Conservation (phyloP, 2,329 filamentous ascomycete genomes). For the Diaporthe nobilis region DNA sequence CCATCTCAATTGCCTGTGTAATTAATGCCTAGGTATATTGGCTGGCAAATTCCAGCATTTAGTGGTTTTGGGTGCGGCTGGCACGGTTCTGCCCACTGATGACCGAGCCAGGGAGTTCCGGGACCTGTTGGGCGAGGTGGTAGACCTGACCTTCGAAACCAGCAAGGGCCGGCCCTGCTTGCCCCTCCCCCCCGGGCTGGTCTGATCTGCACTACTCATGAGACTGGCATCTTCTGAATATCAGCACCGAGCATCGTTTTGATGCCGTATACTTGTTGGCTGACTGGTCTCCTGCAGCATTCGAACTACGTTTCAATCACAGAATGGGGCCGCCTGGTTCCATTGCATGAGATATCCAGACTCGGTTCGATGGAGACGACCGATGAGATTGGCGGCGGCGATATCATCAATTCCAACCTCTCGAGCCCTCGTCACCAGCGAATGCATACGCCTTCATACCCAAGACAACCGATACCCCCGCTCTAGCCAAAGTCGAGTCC, state of each 20-base stretch:
- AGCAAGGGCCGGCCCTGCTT: constrained; percentile 39
- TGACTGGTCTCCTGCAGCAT: constrained; percentile 21
- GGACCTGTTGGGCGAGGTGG: constrained; percentile 11
- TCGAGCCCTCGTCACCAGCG: constrained; percentile 24
- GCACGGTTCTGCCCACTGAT: constrained; percentile 2
- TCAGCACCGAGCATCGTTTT: constrained; percentile 31
- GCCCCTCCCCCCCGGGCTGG: constrained; percentile 31
- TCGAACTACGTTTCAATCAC: constrained; percentile 26
- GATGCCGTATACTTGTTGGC: constrained; percentile 21
- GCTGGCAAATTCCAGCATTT: constrained; percentile 11
- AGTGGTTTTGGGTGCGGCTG: neutral
- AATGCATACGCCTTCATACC: constrained; percentile 12
- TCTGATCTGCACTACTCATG: constrained; percentile 35
- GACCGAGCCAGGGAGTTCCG: constrained; percentile 17
- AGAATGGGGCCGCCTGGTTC: constrained; percentile 38
- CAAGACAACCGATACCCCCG: constrained; percentile 23
- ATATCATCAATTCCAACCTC: constrained; percentile 33
- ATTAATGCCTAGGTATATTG: neutral
- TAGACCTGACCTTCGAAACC: constrained; percentile 29
- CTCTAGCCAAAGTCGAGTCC: constrained; percentile 28
- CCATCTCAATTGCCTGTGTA: neutral
- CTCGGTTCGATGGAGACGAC: constrained; percentile 35
- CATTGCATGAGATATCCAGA: constrained; percentile 37
- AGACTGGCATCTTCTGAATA: constrained; percentile 30
- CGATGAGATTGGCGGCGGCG: constrained; percentile 34